Percentiles rank a stretch among this genome's conserved stretches.
Evolutionary conservation across 768 basidiomycete genomes (phyloP).

Genomic region (Dendrothele bispora): DNA sequence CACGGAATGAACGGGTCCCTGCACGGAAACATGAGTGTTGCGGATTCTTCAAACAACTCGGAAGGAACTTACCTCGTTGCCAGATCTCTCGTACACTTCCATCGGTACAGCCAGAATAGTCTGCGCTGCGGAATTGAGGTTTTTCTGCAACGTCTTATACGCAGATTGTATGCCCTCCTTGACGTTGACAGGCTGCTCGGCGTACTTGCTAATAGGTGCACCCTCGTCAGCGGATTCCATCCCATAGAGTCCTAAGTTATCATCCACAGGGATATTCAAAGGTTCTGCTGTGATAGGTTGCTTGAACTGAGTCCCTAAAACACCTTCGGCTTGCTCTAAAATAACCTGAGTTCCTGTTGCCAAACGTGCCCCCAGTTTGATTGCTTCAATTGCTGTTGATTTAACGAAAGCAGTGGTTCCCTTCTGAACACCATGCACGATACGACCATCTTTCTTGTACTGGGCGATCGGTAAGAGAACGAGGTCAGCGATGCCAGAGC

Average conservation of each 20-base stretch:
- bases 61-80: slow-evolving; percentile 68
- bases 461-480: slow-evolving; percentile 95
- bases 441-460: slow-evolving; percentile 94
- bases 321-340: slow-evolving; percentile 89
- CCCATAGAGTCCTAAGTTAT: no score
- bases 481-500: slow-evolving; percentile 94
- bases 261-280: slow-evolving; percentile 44
- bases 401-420: slow-evolving; percentile 92
- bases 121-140: slow-evolving; percentile 92
- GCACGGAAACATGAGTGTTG: slow-evolving; percentile 3
- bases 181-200: slow-evolving; percentile 83
- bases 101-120: slow-evolving; percentile 98
- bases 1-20: slow-evolving; percentile 93
- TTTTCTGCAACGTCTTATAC: slow-evolving; percentile 84
- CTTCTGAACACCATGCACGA: slow-evolving; percentile 91
- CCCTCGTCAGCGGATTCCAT: slow-evolving; percentile 43
- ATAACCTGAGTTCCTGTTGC: slow-evolving; percentile 99
- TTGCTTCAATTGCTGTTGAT: slow-evolving; percentile 92
- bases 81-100: slow-evolving; percentile 96
- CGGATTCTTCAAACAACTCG: no score
- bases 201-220: slow-evolving; percentile 84
- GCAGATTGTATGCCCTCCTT: slow-evolving; percentile 88
- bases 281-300: slow-evolving; percentile 66
- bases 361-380: slow-evolving; percentile 89
- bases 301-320: slow-evolving; percentile 79